These are phyloP conservation scores for Trametes pubescens DNA, from an alignment of 1,284 basidiomycete species.

Conservation along the genomic window DNA sequence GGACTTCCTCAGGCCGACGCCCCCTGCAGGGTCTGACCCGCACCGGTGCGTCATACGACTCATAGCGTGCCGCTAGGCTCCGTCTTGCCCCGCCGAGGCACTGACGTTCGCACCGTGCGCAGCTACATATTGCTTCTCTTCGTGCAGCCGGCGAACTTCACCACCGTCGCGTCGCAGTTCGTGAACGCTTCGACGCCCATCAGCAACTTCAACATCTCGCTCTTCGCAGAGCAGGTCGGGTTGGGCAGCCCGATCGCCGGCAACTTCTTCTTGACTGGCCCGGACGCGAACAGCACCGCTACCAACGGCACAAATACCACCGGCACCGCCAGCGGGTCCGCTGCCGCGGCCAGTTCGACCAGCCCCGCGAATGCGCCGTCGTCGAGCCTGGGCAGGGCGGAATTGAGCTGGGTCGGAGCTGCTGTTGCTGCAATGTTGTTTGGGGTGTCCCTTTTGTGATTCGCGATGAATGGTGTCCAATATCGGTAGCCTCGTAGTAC, in stretches of 20 bases:
- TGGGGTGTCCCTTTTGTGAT: conserved; percentile 19
- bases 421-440: conserved; percentile 11
- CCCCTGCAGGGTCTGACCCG: conserved; percentile 55
- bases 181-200: conserved; percentile 38
- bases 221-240: conserved; percentile 38
- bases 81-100: background rate
- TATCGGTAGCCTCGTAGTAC: background rate
- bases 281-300: conserved; percentile 26
- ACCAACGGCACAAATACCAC: conserved; percentile 21
- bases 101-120: conserved; percentile 3
- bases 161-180: conserved; percentile 25
- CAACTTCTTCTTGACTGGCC: conserved; percentile 43
- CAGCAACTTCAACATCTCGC: conserved; percentile 42
- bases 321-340: conserved; percentile 9
- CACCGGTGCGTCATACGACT: conserved; percentile 53
- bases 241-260: conserved; percentile 43
- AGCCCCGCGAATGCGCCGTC: conserved; percentile 14
- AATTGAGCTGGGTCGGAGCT: conserved; percentile 11
- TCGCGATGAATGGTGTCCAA: background rate
- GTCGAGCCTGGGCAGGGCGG: conserved; percentile 15
- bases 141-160: conserved; percentile 41
- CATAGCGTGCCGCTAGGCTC: background rate
- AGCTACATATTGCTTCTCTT: conserved; percentile 43
- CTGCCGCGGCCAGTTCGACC: conserved; percentile 4
- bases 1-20: conserved; percentile 49